Base-by-base conservation (phyloP, 345 rosid species). In the Hevea brasiliensis region DNA sequence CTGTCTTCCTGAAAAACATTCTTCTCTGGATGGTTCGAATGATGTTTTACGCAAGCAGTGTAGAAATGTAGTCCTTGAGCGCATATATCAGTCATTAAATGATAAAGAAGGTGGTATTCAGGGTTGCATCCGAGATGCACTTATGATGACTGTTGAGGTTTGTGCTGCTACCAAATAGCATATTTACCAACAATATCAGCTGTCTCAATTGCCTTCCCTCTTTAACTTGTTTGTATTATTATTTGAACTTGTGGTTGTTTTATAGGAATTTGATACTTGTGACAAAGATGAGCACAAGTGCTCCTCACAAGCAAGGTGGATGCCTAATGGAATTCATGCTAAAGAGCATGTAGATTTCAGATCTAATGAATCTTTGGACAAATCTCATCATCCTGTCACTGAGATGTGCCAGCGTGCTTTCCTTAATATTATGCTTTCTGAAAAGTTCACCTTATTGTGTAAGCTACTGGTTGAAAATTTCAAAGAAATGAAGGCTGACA, bases 391-490 rank as follows among this genome's bases (percentile, higher is more conserved):
- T 72, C 79, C 81, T 41, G 84, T 73, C 29, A 91, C 86, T 24
- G 88, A 86, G 54, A 78, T 73, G 83, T 91, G 94, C 81, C 92
- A 76, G 79, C 81, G 68, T 76, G 90, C 86, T 79, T 86, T 95
- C 72, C 84, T 81, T 73, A 79, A 85, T 57, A 87, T 89, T 61
- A 60, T 92, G 68, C 79, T 80, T 59, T 92, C 99, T 24, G 88
- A 89, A 77, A 87, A 89, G 77, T 95, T 92, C 82, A 81, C 84
- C 50, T 87, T 80, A 65, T 77, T 95, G 24, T 92, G 89, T 79
- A 89, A 89, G 83, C 84, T 92, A 71, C 77, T 95, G 18, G 75
- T 77, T 59, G 93, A 89, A 81, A 88, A 89, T 83, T 83, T 92
- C 79, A 83, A 87, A 82, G 98, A 88, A 65, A 75, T 76, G 75